A percentile compares a stretch with the other conserved stretches of the same genome.
These are phyloP conservation scores for Wickerhamomyces sp. DNA, from an alignment of 1,139 yeast genomes.

Conservation along the genomic window DNA sequence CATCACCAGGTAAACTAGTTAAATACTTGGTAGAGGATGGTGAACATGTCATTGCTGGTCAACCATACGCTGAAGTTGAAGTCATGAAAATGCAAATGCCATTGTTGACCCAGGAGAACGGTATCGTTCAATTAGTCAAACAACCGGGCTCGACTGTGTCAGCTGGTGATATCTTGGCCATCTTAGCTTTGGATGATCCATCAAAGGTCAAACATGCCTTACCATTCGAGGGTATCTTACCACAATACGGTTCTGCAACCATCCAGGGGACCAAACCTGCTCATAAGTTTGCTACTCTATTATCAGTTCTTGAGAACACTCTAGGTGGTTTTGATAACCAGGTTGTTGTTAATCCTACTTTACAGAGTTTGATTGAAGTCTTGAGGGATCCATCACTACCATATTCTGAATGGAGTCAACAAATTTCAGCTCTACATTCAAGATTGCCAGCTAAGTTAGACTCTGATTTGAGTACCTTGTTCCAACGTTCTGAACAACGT, in stretches of 20 bases:
- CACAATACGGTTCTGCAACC: conserved; percentile 79
- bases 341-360: conserved; percentile 81
- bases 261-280: conserved; percentile 81
- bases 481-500: conserved; percentile 66
- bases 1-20: conserved; percentile 97
- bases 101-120: conserved; percentile 85
- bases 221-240: conserved; percentile 92
- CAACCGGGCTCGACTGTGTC: conserved; percentile 97
- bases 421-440: conserved; percentile 86
- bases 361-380: conserved; percentile 65
- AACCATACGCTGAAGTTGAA: conserved; percentile 96
- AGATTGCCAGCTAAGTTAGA: conserved; percentile 80
- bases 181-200: conserved; percentile 91
- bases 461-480: conserved; percentile 53
- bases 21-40: conserved; percentile 93
- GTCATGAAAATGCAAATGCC: conserved; percentile 99
- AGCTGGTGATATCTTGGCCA: conserved; percentile 97
- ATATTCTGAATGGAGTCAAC: conserved; percentile 84
- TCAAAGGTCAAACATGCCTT: conserved; percentile 94
- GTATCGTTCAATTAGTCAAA: conserved; percentile 85
- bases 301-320: conserved; percentile 66
- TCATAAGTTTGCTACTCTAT: conserved; percentile 59
- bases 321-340: conserved; percentile 92
- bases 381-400: conserved; percentile 82
- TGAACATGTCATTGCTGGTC: conserved; percentile 88